Percentiles rank a stretch among this genome's conserved stretches.
These are phyloP conservation scores for Rhododendron henanense DNA, from an alignment of 148 eudicot genomes.

Conservation along the genomic window DNA sequence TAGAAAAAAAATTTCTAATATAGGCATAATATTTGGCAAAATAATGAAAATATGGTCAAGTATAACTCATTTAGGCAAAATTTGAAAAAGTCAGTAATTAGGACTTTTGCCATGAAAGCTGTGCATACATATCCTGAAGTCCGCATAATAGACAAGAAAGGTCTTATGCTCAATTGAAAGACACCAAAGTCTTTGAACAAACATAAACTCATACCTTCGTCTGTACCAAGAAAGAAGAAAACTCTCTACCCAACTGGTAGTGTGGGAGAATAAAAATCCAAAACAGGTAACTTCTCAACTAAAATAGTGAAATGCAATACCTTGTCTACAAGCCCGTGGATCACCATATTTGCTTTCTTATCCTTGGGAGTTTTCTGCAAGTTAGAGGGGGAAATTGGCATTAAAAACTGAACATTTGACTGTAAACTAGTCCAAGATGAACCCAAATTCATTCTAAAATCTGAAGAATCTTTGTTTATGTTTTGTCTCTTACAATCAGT, in stretches of 20 bases:
- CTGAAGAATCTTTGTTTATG: not conserved
- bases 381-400: slow-evolving; percentile 1
- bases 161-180: not conserved
- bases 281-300: not conserved
- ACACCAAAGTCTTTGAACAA: not conserved
- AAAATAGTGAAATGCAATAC: slow-evolving; percentile 25
- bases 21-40: not conserved
- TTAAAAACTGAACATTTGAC: not conserved
- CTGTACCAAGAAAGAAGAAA: not conserved
- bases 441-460: not conserved
- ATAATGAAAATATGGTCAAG: not conserved
- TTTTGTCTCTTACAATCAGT: not conserved
- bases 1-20: not conserved
- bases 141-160: not conserved
- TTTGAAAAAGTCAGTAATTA: not conserved
- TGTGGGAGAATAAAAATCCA: not conserved
- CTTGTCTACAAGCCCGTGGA: slow-evolving; percentile 90
- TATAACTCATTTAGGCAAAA: not conserved
- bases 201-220: not conserved
- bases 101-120: not conserved
- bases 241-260: not conserved
- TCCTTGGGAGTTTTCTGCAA: slow-evolving; percentile 92
- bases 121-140: not conserved
- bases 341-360: slow-evolving; percentile 81
- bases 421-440: not conserved